Conservation (phyloP, 257 asterid genomes). For the Henckelia pumila region DNA sequence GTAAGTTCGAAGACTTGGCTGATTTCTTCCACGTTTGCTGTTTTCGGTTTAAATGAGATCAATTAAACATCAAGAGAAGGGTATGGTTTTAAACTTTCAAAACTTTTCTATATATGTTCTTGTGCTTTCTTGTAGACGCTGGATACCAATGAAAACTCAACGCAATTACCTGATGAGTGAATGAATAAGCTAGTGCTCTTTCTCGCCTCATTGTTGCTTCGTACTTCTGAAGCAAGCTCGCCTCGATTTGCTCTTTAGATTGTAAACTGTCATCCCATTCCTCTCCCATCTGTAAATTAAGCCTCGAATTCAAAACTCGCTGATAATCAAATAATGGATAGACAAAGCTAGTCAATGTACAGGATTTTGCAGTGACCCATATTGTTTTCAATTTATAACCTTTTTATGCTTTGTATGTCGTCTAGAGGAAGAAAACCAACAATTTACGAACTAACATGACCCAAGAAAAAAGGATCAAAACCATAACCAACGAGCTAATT, state of each 20-base stretch:
- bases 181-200: constrained; percentile 92
- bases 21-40: constrained; percentile 97
- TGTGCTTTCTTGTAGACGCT: not conserved
- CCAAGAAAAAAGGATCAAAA: constrained; percentile 4
- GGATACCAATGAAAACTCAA: not conserved
- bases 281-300: constrained; percentile 69
- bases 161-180: constrained; percentile 79
- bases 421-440: not conserved
- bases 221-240: constrained; percentile 66
- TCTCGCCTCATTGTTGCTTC: constrained; percentile 93
- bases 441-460: not conserved
- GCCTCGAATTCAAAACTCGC: constrained; percentile 17
- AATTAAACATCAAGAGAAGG: not conserved
- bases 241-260: constrained; percentile 80
- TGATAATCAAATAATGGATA: constrained; percentile 3
- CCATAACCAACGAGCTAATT: not conserved
- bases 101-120: not conserved
- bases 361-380: not conserved
- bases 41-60: constrained; percentile 17
- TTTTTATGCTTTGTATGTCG: constrained; percentile 2
- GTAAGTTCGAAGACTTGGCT: constrained; percentile 57
- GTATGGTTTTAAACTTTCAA: not conserved
- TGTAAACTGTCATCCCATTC: constrained; percentile 86
- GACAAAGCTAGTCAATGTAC: not conserved
- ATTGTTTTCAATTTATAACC: not conserved